These are phyloP conservation scores for Hamamelis virginiana DNA, from an alignment of 164 flowering plant genomes.

Conservation along the genomic window DNA sequence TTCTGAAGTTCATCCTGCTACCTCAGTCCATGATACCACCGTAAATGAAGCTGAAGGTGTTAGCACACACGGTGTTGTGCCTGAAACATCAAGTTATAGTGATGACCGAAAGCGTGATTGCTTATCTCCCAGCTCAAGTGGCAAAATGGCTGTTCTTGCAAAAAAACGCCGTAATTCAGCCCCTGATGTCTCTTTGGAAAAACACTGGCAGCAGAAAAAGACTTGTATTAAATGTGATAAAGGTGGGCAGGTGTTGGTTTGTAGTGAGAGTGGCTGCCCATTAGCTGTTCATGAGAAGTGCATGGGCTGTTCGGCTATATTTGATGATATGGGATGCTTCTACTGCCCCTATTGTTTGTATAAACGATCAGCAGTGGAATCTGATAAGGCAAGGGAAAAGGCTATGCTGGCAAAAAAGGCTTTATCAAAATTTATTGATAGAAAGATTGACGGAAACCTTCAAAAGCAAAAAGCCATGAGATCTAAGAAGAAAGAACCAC, in stretches of 20 bases:
- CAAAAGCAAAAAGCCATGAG: conserved; percentile 9
- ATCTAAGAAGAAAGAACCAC: conserved; percentile 3
- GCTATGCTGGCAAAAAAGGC: conserved; percentile 30
- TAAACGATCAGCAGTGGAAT: conserved; percentile 21
- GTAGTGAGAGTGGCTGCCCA: conserved; percentile 40
- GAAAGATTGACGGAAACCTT: not conserved
- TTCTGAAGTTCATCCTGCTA: too few species aligned
- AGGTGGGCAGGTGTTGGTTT: conserved; percentile 34
- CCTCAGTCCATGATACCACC: too few species aligned
- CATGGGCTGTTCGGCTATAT: conserved; percentile 27
- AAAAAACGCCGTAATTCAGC: too few species aligned
- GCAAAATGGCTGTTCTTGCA: too few species aligned
- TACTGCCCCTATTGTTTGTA: conserved; percentile 55
- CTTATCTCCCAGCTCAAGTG: too few species aligned
- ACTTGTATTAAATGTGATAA: conserved; percentile 40
- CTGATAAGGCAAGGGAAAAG: conserved; percentile 20
- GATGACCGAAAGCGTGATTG: too few species aligned
- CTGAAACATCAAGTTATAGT: too few species aligned
- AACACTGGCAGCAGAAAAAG: conserved; percentile 21
- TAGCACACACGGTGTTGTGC: too few species aligned
- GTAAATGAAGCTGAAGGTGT: too few species aligned
- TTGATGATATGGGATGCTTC: conserved; percentile 41
- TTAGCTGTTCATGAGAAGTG: conserved; percentile 45
- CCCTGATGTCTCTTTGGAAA: not conserved
- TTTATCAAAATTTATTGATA: conserved; percentile 27